A percentile compares a stretch with the other conserved stretches of the same genome.
Evolutionary conservation across 768 basidiomycete species (phyloP).

Genomic region (Auriscalpium microsporum): DNA sequence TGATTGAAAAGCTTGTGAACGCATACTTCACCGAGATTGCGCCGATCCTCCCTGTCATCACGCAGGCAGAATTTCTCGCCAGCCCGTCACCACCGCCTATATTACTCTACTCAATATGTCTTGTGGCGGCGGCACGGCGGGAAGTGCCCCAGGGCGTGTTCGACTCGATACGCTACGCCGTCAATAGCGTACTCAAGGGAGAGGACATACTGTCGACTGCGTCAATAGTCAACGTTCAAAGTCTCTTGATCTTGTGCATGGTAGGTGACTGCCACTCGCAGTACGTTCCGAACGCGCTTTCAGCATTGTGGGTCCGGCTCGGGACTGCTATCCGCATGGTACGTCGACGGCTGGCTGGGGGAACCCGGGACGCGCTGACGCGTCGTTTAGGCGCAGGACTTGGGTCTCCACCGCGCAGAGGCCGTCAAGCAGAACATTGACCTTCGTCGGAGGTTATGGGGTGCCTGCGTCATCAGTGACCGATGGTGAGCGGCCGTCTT

Average conservation of each 20-base stretch:
- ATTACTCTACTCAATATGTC: conserved; percentile 88
- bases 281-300: conserved; percentile 77
- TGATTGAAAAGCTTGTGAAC: conserved; percentile 79
- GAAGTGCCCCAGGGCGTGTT: conserved; percentile 82
- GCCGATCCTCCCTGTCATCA: conserved; percentile 84
- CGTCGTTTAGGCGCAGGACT: conserved; percentile 75
- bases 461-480: conserved; percentile 88
- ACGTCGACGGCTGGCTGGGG: conserved; percentile 21
- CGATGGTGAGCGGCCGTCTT: conserved; percentile 55
- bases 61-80: conserved; percentile 79
- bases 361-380: conserved; percentile 7
- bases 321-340: conserved; percentile 94
- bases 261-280: conserved; percentile 86
- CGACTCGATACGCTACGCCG: conserved; percentile 78
- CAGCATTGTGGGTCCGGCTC: conserved; percentile 77
- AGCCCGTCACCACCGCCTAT: conserved; percentile 67
- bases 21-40: conserved; percentile 86
- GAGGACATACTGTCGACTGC: conserved; percentile 90
- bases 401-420: conserved; percentile 91
- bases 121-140: conserved; percentile 80
- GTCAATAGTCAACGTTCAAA: conserved; percentile 80
- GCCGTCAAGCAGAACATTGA: conserved; percentile 79
- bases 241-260: conserved; percentile 79
- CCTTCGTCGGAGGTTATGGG: conserved; percentile 86
- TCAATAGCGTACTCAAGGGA: conserved; percentile 78